These are phyloP conservation scores for Salvia hispanica DNA, from an alignment of 257 asterid genomes.

Conservation along the genomic window DNA sequence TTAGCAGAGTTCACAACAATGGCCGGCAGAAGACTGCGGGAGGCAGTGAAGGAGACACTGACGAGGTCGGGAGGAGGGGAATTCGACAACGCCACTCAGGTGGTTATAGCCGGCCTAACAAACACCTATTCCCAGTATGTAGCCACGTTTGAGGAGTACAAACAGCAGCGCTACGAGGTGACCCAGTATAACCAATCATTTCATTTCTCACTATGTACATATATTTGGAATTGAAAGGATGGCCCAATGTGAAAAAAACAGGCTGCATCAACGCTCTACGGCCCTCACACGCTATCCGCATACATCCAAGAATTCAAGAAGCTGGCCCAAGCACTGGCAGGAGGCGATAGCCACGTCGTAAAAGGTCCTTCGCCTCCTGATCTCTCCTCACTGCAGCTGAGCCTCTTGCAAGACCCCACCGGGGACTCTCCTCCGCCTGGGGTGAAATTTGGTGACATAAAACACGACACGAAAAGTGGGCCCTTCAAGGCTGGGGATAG, in stretches of 20 bases:
- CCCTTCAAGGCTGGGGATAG: slow-evolving; percentile 41
- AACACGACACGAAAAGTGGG: slow-evolving; percentile 35
- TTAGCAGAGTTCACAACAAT: slow-evolving; percentile 63
- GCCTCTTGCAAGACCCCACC: slow-evolving; percentile 41
- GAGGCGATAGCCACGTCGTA: slow-evolving; percentile 32
- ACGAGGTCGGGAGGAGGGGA: slow-evolving; percentile 47
- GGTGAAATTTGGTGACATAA: slow-evolving; percentile 54
- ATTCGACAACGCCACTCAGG: slow-evolving; percentile 38
- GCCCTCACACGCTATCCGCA: slow-evolving; percentile 67
- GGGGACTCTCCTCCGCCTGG: slow-evolving; percentile 63
- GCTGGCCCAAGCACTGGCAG: slow-evolving; percentile 50
- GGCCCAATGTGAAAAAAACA: slow-evolving; percentile 11
- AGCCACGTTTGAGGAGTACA: slow-evolving; percentile 59
- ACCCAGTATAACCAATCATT: background rate
- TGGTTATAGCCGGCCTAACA: slow-evolving; percentile 63
- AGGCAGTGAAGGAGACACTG: slow-evolving; percentile 57
- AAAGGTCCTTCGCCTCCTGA: slow-evolving; percentile 58
- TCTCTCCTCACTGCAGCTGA: slow-evolving; percentile 49
- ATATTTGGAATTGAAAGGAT: background rate
- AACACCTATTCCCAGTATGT: slow-evolving; percentile 61
- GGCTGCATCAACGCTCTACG: slow-evolving; percentile 69
- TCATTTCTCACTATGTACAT: too few species aligned
- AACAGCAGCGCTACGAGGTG: slow-evolving; percentile 66
- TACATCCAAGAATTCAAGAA: slow-evolving; percentile 71
- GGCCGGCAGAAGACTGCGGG: slow-evolving; percentile 67